These are phyloP conservation scores for Fusarium sp. DNA, from an alignment of 2,329 filamentous ascomycete genomes.

Conservation along the genomic window DNA sequence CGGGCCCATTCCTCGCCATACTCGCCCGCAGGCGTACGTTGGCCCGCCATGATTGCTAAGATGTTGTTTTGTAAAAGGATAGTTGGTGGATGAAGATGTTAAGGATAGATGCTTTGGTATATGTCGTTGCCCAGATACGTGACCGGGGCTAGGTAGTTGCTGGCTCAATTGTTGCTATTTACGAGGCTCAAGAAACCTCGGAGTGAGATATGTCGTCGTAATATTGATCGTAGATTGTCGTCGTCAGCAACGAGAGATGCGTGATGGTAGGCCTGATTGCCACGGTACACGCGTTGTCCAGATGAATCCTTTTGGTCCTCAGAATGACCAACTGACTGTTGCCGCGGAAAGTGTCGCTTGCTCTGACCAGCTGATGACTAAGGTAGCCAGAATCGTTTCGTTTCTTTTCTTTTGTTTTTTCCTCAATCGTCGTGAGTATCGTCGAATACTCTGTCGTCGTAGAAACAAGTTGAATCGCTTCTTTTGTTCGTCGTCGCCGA, in stretches of 20 bases:
- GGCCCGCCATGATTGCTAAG: slow-evolving; percentile 50
- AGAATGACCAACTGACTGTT: slow-evolving; percentile 32
- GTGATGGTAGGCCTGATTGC: slow-evolving; percentile 43
- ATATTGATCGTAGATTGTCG: slow-evolving; percentile 39
- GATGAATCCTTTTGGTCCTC: slow-evolving; percentile 11
- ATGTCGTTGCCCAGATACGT: slow-evolving; percentile 27
- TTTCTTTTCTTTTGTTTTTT: too few species aligned
- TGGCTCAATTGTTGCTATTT: slow-evolving; percentile 34
- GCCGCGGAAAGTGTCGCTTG: slow-evolving; percentile 4
- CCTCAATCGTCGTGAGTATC: slow-evolving; percentile 16
- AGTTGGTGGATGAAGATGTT: slow-evolving; percentile 4
- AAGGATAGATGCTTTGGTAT: neutral
- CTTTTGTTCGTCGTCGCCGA: slow-evolving; percentile 20
- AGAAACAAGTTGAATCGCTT: slow-evolving; percentile 17
- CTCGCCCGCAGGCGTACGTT: slow-evolving; percentile 50
- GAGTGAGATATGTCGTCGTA: slow-evolving; percentile 26
- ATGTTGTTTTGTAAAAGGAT: neutral
- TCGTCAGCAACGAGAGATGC: slow-evolving; percentile 39
- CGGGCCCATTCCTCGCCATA: slow-evolving; percentile 80
- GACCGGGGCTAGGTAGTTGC: slow-evolving; percentile 4
- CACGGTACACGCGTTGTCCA: slow-evolving; percentile 38
- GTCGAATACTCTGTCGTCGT: slow-evolving; percentile 18
- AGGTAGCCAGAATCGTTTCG: slow-evolving; percentile 2
- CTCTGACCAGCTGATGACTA: slow-evolving; percentile 25
- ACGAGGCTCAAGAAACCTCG: slow-evolving; percentile 19